Evolutionary conservation across 345 rosid genomes (phyloP).

Genomic region (Pistacia integerrima): DNA sequence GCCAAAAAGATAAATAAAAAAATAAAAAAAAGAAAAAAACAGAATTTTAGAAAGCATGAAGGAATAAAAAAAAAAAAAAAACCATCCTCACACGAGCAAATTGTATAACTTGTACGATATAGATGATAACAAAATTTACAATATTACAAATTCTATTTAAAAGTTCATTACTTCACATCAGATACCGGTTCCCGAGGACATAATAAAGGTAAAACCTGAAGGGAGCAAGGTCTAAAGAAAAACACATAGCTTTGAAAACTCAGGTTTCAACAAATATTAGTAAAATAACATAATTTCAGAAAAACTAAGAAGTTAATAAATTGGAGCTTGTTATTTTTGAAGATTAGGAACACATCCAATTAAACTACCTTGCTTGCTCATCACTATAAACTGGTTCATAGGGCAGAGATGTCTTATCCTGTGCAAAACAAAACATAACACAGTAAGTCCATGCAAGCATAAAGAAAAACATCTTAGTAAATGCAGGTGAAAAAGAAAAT

Average conservation of each 20-base stretch:
- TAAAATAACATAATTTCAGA: no score
- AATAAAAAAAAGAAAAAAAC: constrained; percentile 14
- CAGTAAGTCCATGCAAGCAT: not conserved
- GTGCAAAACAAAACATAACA: constrained; percentile 27
- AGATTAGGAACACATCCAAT: not conserved
- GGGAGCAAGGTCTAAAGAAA: not conserved
- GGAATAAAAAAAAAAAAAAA: not conserved
- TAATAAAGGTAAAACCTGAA: not conserved
- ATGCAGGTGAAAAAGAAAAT: not conserved
- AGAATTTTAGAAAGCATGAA: not conserved
- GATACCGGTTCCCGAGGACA: not conserved
- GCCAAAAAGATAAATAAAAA: constrained; percentile 26
- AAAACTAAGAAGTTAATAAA: no score
- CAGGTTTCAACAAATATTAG: not conserved
- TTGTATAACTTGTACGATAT: not conserved
- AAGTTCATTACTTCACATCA: not conserved
- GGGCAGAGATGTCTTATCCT: constrained; percentile 82
- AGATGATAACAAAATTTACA: not conserved
- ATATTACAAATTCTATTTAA: not conserved
- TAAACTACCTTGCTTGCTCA: constrained; percentile 68
- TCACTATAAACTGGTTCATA: constrained; percentile 95
- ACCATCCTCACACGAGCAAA: not conserved
- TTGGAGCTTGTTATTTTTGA: not conserved
- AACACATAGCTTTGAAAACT: not conserved
- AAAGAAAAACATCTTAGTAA: not conserved